Evolutionary conservation across 2,329 filamentous ascomycete genomes (phyloP), one percentile per base, ranked within the genome.

Genomic region (Leptoxyphium fumago): DNA sequence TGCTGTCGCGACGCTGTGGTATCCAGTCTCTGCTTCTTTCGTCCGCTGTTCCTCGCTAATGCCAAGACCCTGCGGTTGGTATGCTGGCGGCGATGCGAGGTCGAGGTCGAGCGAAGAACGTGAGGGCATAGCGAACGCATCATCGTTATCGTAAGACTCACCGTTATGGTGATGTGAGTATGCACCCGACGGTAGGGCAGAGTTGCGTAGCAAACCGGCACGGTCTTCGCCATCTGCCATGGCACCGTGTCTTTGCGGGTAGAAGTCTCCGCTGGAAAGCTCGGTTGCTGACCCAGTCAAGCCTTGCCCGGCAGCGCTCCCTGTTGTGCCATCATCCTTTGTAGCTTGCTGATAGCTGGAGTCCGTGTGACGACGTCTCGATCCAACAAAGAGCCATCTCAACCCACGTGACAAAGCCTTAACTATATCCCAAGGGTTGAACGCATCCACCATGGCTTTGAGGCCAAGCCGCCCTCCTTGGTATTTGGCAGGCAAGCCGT

Each of bases 351-450:
- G 51, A 46, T 71, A 71, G 18, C 61, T 65, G 5, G 55, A 44
- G 47, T 71, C 68, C 6, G 59, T 46, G 44, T 63, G 57, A 30
- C 82, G 73, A 48, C 68, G 63, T 58, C 77, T 80, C 43, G 76
- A 72, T 38, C 85, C 85, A 13, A 85, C 76, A 49, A 88, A 80
- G 15, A 93, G 67, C 87, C 86, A 94, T 52, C 82, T 75, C 53
- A 85, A 74, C 17, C 83, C 82, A 42, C 86, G 75, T 8, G 80
- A 82, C 48, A 83, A 78, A 0, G 83, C 83, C 64, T 88, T 93
- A 56, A 85, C 64, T 38, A 93, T 74, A 60, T 94, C 86, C 79
- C 84, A 85, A 0, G 82, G 73, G 55, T 91, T 91, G 58, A 87
- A 71, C 1, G 84, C 79, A 54, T 89, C 80, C 1, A 70, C 59